phyloP scores from a whole-genome alignment of 495 filamentous ascomycete genomes.

The Haplographium delicatum region DNA sequence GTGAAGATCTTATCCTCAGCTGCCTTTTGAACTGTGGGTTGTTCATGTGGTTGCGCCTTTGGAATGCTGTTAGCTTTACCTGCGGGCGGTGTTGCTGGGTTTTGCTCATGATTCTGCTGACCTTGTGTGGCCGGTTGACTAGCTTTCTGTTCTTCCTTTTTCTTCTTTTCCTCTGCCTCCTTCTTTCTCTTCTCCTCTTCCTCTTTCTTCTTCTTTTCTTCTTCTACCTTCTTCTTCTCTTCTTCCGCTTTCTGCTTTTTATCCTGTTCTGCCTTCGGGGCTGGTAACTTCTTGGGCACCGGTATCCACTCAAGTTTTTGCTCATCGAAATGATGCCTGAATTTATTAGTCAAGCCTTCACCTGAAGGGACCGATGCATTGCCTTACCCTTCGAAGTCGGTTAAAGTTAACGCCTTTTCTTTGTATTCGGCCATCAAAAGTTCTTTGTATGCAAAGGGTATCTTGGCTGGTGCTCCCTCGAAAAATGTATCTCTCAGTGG shows the following conservation, averaged over 20 bases:
- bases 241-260: background rate
- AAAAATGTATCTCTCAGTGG: conserved; percentile 47
- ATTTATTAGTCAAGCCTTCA: background rate
- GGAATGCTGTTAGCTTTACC: too few relatives aligned
- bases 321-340: conserved; percentile 37
- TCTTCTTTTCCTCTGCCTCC: background rate
- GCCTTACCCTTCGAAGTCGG: conserved; percentile 19
- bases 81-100: too few relatives aligned
- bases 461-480: conserved; percentile 54
- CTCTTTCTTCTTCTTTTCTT: background rate
- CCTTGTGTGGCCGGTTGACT: too few relatives aligned
- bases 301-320: conserved; percentile 32
- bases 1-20: too few relatives aligned
- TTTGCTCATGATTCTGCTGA: background rate
- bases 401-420: conserved; percentile 38
- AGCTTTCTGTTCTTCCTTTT: background rate
- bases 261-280: background rate
- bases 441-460: conserved; percentile 56
- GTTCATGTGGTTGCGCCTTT: too few relatives aligned
- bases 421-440: conserved; percentile 58
- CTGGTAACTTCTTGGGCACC: conserved; percentile 7
- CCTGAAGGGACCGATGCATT: background rate
- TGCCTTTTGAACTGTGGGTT: too few relatives aligned
- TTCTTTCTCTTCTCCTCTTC: background rate
- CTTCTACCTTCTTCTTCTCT: background rate